A percentile compares a stretch with the other conserved stretches of the same genome.
Evolutionary conservation across 2,329 filamentous ascomycete species (phyloP).

Genomic region (Madurella mycetomatis): DNA sequence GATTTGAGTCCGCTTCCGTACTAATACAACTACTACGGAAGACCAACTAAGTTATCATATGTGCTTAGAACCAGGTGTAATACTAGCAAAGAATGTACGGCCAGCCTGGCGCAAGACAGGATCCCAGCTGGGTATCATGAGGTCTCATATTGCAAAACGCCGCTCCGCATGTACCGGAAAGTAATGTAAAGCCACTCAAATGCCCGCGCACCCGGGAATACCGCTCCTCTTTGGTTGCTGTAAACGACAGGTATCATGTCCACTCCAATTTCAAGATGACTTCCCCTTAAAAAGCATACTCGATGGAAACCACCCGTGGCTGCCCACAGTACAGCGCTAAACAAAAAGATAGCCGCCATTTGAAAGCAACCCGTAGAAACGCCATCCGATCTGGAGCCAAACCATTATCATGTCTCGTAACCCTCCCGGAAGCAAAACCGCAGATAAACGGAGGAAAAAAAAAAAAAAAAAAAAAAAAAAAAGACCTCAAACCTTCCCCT

Average conservation of each 20-base stretch:
- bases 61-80: background rate
- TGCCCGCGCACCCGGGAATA: background rate
- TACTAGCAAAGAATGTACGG: background rate
- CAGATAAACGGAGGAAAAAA: background rate
- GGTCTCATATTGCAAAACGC: background rate
- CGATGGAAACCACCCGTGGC: no score
- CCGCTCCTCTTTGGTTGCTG: background rate
- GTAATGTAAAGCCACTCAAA: background rate
- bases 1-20: conserved; percentile 56
- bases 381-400: background rate
- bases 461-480: background rate
- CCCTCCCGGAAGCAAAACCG: background rate
- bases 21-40: background rate
- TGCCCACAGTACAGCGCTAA: background rate
- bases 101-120: background rate
- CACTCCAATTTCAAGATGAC: background rate
- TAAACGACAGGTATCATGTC: background rate
- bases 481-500: conserved; percentile 4
- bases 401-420: background rate
- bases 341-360: background rate
- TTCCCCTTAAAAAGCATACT: no score
- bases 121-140: conserved; percentile 4
- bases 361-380: background rate
- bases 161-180: background rate
- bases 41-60: background rate